Conservation (phyloP, 163 green algal species). For the Scenedesmus sp. region DNA sequence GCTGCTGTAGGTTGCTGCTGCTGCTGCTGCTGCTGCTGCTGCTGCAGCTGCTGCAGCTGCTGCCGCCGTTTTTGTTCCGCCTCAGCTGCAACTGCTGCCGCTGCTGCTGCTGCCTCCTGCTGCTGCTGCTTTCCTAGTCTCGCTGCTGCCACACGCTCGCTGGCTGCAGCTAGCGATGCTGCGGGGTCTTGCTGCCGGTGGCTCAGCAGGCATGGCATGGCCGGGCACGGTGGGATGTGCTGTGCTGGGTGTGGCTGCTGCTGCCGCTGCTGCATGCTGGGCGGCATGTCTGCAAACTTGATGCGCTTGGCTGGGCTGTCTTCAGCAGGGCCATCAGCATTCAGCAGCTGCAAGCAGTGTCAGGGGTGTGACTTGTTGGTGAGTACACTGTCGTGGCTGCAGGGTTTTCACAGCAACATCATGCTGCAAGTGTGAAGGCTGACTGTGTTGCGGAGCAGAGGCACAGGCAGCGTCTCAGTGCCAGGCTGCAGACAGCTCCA, state of each 20-base stretch:
- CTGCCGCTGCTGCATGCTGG: neutral
- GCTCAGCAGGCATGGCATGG: neutral
- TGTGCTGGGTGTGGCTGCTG: neutral
- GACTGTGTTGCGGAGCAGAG: neutral
- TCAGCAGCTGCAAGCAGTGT: slow-evolving; percentile 7
- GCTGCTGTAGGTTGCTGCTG: neutral
- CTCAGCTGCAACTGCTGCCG: neutral
- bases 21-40: neutral
- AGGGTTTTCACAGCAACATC: neutral
- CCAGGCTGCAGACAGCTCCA: neutral
- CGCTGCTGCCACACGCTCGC: neutral
- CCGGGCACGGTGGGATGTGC: neutral
- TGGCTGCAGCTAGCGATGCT: slow-evolving; percentile 1
- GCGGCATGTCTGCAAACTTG: slow-evolving; percentile 14
- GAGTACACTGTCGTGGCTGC: neutral
- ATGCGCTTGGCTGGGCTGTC: slow-evolving; percentile 26
- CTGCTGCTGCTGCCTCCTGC: neutral
- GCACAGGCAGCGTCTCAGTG: neutral
- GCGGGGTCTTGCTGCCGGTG: slow-evolving; percentile 7
- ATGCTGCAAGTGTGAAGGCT: neutral
- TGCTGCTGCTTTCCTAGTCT: neutral
- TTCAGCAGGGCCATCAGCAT: neutral
- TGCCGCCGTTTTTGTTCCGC: slow-evolving; percentile 20
- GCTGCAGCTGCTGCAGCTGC: slow-evolving; percentile 25
- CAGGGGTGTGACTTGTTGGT: neutral